Base-by-base conservation (phyloP, 352 stramenopile species). In the Pythium utonaiense region DNA sequence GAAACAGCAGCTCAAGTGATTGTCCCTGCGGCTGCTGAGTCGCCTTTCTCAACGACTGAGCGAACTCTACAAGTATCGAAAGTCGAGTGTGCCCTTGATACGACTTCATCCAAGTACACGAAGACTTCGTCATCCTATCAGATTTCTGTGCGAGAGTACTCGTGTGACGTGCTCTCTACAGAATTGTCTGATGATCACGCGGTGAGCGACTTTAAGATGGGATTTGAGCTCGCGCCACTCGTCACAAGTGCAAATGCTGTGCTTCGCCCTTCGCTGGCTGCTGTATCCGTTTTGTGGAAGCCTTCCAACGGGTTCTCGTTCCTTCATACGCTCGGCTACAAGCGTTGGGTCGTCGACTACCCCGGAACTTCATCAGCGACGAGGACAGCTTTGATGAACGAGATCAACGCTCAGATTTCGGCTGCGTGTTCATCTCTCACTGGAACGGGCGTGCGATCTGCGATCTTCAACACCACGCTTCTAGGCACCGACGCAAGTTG, bases 401-500 rank as follows among this genome's bases (percentile, higher is more conserved):
- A 66, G 0, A 67, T 88, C 25, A 92, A 88, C 38, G 56, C 57
- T 4, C 63, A 60, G 21, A 59, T 88, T 21, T 14, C 40, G 13
- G n/a, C 21, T 25, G 30, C 66, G 27, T 73, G 67, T 58, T 21
- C 51, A 1, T 47, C 53, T 36, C 27, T 83, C n/a, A 25, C 25
- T 10, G 77, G 45, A 2, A 74, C 66, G n/a, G 73, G 73, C 3
- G 19, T 41, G 6, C 62, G 65, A n/a, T 89, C 82, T 5, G 67
- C 64, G 0, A 59, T 90, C n/a, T 86, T 90, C 44, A 80, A 84
- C 34, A 36, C 41, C 6, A 87, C 70, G 13, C 48, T 80, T 1
- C 38, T 67, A 34, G 58, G 58, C 3, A 54, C 58, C 8, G 48
- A 54, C 34, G 61, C 57, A 5, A 69, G 61, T 25, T 90, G 83